These are phyloP conservation scores for Phialocephala subalpina DNA, from an alignment of 2,329 filamentous ascomycete genomes.

Conservation along the genomic window DNA sequence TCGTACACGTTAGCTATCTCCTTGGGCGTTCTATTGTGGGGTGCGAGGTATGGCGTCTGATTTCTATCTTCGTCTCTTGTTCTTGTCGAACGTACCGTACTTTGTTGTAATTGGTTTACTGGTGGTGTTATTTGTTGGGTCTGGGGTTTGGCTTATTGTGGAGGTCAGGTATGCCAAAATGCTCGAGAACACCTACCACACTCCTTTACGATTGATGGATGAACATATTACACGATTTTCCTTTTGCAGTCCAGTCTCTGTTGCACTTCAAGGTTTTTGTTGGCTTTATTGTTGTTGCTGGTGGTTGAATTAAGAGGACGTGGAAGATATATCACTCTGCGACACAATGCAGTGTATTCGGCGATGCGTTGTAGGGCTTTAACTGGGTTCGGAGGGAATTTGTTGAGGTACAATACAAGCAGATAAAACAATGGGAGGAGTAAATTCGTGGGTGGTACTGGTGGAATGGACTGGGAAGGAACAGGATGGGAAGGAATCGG, in stretches of 20 bases:
- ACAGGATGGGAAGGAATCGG: neutral
- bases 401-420: neutral
- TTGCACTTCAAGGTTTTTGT: conserved; percentile 18
- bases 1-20: conserved; percentile 12
- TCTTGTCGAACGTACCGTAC: conserved; percentile 2
- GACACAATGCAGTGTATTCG: neutral
- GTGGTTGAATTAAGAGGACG: neutral
- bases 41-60: conserved; percentile 15
- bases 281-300: conserved; percentile 5
- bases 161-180: conserved; percentile 10
- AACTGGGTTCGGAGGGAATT: neutral
- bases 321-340: conserved; percentile 22
- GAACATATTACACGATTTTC: conserved; percentile 41
- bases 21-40: conserved; percentile 14
- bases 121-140: conserved; percentile 12
- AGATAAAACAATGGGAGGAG: conserved; percentile 3
- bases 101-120: conserved; percentile 25
- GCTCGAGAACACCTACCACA: conserved; percentile 23
- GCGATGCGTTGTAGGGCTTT: neutral
- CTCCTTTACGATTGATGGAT: conserved; percentile 41
- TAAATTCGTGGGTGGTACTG: neutral
- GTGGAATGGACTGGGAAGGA: neutral
- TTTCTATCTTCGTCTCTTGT: conserved; percentile 11
- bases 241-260: conserved; percentile 22
- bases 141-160: conserved; percentile 21